Evolutionary conservation across 306 rosid genomes (phyloP).

Genomic region (Dalbergia cultrata): DNA sequence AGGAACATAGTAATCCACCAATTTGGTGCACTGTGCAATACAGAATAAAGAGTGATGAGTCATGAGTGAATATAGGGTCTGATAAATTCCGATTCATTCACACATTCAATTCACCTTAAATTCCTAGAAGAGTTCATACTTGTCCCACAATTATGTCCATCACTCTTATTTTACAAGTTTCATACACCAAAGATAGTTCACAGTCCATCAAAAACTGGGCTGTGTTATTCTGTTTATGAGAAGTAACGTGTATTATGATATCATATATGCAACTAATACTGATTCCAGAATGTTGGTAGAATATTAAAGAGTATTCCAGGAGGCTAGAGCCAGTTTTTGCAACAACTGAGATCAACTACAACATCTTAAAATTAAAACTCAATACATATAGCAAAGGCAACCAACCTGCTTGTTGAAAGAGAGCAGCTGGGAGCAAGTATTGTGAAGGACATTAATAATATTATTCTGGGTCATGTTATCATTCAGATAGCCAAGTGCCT

Average conservation of each 20-base stretch:
- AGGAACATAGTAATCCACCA: conserved; percentile 79
- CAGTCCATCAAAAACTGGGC: neutral
- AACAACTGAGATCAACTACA: neutral
- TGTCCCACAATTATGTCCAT: conserved; percentile 9
- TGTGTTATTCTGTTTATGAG: neutral
- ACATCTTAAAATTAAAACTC: neutral
- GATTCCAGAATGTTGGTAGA: conserved; percentile 13
- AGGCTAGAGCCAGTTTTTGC: conserved; percentile 1
- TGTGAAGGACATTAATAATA: conserved; percentile 60
- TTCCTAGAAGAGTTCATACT: conserved; percentile 2
- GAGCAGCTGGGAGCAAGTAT: conserved; percentile 51
- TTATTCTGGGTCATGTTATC: conserved; percentile 68
- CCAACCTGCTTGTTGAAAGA: conserved; percentile 61
- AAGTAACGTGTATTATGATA: conserved; percentile 30
- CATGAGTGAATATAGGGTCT: conserved; percentile 4
- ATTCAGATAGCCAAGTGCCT: conserved; percentile 69
- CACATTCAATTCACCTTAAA: conserved; percentile 9
- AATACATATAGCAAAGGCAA: conserved; percentile 17
- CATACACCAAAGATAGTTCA: neutral
- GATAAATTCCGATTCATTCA: conserved; percentile 17
- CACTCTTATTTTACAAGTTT: conserved; percentile 4
- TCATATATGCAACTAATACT: conserved; percentile 11
- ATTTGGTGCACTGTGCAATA: conserved; percentile 63
- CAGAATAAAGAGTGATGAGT: conserved; percentile 15
- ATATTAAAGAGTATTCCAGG: neutral